Conservation (phyloP, 2,329 filamentous ascomycete genomes). For the Ascochyta lentis region DNA sequence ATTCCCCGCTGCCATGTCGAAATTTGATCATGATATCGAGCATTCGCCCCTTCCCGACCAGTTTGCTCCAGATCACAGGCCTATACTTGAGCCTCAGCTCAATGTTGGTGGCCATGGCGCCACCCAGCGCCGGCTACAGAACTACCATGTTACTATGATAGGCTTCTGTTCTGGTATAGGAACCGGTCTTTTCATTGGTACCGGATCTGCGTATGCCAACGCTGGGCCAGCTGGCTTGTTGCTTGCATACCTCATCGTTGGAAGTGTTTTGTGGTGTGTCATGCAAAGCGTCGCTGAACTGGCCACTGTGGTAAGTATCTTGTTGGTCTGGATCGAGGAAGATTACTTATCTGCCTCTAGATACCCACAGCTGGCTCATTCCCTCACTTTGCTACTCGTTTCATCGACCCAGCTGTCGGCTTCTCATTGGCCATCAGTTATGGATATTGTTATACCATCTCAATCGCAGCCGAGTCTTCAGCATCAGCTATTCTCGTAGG, state of each 20-base stretch:
- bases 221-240: constrained; percentile 60
- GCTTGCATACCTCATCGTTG: constrained; percentile 63
- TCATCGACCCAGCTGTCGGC: constrained; percentile 68
- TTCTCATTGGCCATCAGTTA: constrained; percentile 57
- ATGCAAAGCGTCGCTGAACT: constrained; percentile 70
- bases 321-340: neutral
- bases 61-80: constrained; percentile 18
- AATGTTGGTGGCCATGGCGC: constrained; percentile 29
- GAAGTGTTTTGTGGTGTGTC: constrained; percentile 61
- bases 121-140: constrained; percentile 24
- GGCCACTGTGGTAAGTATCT: constrained; percentile 47
- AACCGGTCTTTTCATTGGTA: constrained; percentile 30
- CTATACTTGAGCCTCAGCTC: constrained; percentile 27
- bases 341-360: constrained; percentile 7
- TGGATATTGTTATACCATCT: constrained; percentile 55
- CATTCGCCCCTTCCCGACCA: constrained; percentile 16
- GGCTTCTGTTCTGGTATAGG: constrained; percentile 30
- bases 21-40: constrained; percentile 23
- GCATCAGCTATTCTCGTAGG: constrained; percentile 47
- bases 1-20: constrained; percentile 9
- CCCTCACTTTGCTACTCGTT: constrained; percentile 67
- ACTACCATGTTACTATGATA: constrained; percentile 33
- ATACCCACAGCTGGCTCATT: constrained; percentile 59
- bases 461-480: constrained; percentile 58
- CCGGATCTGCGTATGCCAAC: constrained; percentile 26